Percentiles rank a stretch among this genome's conserved stretches.
phyloP scores from a whole-genome alignment of 2,329 filamentous ascomycete genomes.

The Cylindrodendrum hubeiense region DNA sequence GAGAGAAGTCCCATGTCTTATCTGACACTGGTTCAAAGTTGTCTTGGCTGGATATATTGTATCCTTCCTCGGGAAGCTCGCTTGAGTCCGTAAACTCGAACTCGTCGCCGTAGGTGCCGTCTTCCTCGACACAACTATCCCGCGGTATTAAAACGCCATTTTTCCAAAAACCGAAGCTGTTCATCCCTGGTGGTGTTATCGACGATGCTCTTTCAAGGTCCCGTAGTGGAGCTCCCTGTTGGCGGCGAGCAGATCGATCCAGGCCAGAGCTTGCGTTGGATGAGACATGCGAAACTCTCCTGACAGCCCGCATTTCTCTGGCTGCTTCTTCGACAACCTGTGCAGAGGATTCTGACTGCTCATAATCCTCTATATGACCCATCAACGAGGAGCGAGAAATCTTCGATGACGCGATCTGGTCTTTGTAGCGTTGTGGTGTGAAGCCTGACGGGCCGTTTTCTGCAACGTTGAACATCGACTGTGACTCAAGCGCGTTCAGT shows the following conservation, averaged over 20 bases:
- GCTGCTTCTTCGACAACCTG: background rate
- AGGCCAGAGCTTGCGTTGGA: conserved; percentile 17
- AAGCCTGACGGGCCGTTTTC: conserved; percentile 35
- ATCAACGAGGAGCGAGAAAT: conserved; percentile 29
- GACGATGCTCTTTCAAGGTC: conserved; percentile 26
- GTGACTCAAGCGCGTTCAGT: conserved; percentile 13
- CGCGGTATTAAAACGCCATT: background rate
- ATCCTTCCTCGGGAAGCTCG: background rate
- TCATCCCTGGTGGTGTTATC: conserved; percentile 25
- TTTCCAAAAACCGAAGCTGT: conserved; percentile 5
- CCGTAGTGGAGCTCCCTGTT: conserved; percentile 15
- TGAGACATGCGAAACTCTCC: background rate
- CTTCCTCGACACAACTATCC: background rate
- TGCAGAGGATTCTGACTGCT: background rate
- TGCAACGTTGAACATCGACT: conserved; percentile 30
- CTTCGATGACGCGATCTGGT: background rate
- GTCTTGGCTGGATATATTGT: background rate
- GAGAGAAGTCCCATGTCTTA: conserved; percentile 26
- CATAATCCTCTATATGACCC: conserved; percentile 23
- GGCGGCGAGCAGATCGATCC: conserved; percentile 6
- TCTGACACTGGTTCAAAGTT: conserved; percentile 5
- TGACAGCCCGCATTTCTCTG: conserved; percentile 7
- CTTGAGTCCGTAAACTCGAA: background rate
- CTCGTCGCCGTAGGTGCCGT: background rate
- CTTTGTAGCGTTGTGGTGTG: conserved; percentile 33